phyloP scores from a whole-genome alignment of 805 yeast genomes.

The Saccharomyces jurei region DNA sequence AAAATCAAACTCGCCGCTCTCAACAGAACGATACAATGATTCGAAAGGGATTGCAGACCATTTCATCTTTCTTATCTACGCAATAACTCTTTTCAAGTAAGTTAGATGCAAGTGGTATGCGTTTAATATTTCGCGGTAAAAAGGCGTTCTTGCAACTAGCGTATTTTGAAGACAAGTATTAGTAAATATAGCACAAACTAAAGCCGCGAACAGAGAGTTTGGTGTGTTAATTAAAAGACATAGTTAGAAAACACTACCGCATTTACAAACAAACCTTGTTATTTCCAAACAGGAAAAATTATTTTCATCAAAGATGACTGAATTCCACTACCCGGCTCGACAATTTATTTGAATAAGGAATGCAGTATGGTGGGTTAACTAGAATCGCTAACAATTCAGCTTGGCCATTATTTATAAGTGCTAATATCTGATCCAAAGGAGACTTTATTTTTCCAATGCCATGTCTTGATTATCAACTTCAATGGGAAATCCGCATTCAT shows the following conservation, averaged over 20 bases:
- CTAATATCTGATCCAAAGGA: too few relatives aligned
- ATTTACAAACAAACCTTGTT: neutral
- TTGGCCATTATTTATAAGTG: too few relatives aligned
- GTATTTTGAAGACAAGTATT: neutral
- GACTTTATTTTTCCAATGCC: too few relatives aligned
- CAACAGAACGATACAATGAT: conserved; percentile 41
- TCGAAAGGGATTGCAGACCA: conserved; percentile 32
- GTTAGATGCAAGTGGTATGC: neutral
- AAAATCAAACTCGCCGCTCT: conserved; percentile 20
- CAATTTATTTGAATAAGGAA: neutral
- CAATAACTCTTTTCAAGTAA: neutral
- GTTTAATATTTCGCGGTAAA: neutral
- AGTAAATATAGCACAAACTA: neutral
- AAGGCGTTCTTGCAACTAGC: neutral
- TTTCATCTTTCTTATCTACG: conserved; percentile 10
- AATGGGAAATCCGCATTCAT: too few relatives aligned
- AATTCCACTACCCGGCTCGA: neutral
- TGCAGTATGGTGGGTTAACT: neutral
- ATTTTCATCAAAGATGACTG: neutral
- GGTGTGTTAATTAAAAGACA: neutral
- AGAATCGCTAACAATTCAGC: neutral
- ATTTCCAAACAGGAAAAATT: neutral
- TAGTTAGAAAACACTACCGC: neutral
- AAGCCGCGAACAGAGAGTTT: neutral
- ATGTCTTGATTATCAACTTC: too few relatives aligned